Evolutionary conservation across 768 basidiomycete species (phyloP).

Genomic region (Dictyophora rubrovolvata): DNA sequence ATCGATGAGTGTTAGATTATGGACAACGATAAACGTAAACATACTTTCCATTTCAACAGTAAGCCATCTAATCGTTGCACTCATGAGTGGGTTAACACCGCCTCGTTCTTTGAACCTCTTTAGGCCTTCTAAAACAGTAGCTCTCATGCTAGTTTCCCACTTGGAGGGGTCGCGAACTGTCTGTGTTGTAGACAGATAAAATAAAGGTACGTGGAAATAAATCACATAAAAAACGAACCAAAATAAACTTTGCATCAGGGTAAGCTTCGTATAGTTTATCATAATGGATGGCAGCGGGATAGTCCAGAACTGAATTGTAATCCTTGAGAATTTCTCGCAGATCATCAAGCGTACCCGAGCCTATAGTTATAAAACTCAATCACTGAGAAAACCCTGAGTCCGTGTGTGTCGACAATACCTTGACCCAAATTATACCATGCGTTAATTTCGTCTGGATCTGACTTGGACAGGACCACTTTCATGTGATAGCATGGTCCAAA

Average conservation of each 20-base stretch:
- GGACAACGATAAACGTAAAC: too few relatives aligned
- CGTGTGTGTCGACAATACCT: not conserved
- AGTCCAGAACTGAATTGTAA: not conserved
- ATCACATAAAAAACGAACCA: too few relatives aligned
- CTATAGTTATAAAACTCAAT: not conserved
- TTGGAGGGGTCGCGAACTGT: not conserved
- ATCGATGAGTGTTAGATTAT: too few relatives aligned
- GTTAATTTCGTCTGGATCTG: not conserved
- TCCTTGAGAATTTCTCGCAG: not conserved
- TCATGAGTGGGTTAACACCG: too few relatives aligned
- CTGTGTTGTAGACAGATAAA: too few relatives aligned
- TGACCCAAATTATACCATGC: not conserved
- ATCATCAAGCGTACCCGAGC: not conserved
- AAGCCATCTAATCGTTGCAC: too few relatives aligned
- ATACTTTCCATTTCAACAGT: too few relatives aligned
- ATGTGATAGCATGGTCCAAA: slow-evolving; percentile 1
- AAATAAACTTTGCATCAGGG: slow-evolving; percentile 2
- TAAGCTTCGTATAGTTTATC: slow-evolving; percentile 1
- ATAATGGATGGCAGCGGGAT: not conserved
- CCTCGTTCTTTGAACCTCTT: too few relatives aligned
- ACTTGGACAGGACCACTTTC: not conserved
- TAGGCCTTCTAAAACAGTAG: not conserved
- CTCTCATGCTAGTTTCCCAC: not conserved
- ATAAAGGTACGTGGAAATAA: too few relatives aligned
- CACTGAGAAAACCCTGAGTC: too few relatives aligned